phyloP scores from a whole-genome alignment of 192 early-diverging fungal genomes.

The Entrophospora sp. region DNA sequence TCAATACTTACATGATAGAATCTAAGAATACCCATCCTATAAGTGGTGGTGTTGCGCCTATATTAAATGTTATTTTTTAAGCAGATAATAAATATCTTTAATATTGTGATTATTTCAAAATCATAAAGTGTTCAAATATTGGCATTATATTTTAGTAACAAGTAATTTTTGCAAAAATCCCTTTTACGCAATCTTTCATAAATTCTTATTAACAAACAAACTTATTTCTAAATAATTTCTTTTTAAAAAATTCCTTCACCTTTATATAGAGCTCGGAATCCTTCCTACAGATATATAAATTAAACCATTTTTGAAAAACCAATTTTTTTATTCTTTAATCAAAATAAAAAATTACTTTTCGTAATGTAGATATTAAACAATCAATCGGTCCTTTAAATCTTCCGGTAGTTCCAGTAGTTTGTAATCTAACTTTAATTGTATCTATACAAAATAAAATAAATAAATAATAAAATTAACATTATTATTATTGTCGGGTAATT shows the following conservation, averaged over 20 bases:
- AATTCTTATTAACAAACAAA: too few relatives aligned
- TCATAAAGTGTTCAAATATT: too few relatives aligned
- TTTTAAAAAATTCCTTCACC: too few relatives aligned
- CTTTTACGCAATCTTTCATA: too few relatives aligned
- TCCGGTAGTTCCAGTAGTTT: constrained; percentile 57
- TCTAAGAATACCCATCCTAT: constrained; percentile 91
- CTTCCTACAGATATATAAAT: constrained; percentile 36
- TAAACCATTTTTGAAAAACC: constrained; percentile 19
- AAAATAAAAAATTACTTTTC: constrained; percentile 5
- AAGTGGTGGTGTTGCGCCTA: constrained; percentile 79
- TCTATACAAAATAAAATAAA: constrained; percentile 29
- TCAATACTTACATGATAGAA: constrained; percentile 51
- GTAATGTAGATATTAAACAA: constrained; percentile 56
- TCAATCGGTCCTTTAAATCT: constrained; percentile 66
- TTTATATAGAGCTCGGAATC: constrained; percentile 76
- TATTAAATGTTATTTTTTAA: too few relatives aligned
- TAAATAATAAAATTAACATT: not conserved
- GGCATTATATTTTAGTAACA: too few relatives aligned
- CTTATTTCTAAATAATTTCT: too few relatives aligned
- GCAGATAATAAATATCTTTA: too few relatives aligned
- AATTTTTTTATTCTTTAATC: not conserved
- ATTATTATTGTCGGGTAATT: too few relatives aligned
- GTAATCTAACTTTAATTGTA: constrained; percentile 73
- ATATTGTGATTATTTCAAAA: too few relatives aligned
- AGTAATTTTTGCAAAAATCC: too few relatives aligned